These are phyloP conservation scores for Beauveria pseudobassiana DNA, from an alignment of 2,329 filamentous ascomycete species.

Conservation along the genomic window DNA sequence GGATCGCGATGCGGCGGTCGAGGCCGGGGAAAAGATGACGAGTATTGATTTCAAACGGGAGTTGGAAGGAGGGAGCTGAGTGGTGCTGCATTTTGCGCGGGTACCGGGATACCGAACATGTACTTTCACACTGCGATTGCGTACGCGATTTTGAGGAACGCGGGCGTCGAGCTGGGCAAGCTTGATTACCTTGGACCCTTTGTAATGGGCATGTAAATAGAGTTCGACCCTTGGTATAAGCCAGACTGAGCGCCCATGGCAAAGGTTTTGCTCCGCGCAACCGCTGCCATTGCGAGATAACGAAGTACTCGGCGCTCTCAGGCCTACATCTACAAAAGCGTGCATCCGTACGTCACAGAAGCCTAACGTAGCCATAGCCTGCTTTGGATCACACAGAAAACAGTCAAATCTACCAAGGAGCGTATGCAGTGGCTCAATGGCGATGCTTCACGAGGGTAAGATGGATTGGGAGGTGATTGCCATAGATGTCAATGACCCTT, in stretches of 20 bases:
- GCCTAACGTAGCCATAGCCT: too few species aligned
- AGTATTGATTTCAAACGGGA: constrained; percentile 22
- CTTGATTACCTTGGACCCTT: constrained; percentile 39
- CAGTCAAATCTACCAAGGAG: too few species aligned
- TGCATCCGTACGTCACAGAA: neutral
- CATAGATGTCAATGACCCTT: too few species aligned
- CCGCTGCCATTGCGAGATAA: too few species aligned
- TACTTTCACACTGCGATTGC: constrained; percentile 55
- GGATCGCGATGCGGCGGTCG: constrained; percentile 20
- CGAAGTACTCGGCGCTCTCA: too few species aligned
- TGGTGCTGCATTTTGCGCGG: constrained; percentile 34
- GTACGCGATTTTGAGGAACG: constrained; percentile 52
- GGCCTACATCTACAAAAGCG: too few species aligned
- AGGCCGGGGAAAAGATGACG: constrained; percentile 21
- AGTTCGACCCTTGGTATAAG: too few species aligned
- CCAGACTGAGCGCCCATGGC: neutral
- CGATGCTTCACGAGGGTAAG: too few species aligned
- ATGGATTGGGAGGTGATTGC: too few species aligned
- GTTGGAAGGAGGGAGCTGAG: constrained; percentile 18
- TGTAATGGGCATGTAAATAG: neutral
- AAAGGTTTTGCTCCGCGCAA: too few species aligned
- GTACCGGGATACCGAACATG: constrained; percentile 50
- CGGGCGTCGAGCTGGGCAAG: constrained; percentile 58
- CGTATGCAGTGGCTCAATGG: too few species aligned
- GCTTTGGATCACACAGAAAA: too few species aligned